Base-by-base conservation (phyloP, 345 rosid species). In the Ailanthus altissimus region DNA sequence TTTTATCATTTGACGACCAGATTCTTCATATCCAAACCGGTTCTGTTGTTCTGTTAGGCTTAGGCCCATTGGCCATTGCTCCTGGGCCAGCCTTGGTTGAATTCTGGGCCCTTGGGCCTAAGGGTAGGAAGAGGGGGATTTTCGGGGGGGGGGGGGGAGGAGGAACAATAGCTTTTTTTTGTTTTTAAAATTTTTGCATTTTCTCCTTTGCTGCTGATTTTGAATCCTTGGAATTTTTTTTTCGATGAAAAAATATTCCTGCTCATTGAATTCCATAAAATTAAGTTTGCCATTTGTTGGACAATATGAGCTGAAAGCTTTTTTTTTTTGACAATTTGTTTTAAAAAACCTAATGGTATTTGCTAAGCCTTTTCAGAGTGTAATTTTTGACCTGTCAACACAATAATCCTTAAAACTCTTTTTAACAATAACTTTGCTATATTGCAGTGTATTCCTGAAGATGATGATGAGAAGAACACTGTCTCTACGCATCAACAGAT, bases 361-460 rank as follows among this genome's bases (percentile, higher is more conserved):
- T 32, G 38, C 38, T 32, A 32, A 32, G 38, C 38, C 38, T 32
- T 32, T 32, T 32, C 3, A 32, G 38, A 1, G 38, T 32, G 2
- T 32, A 32, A 32, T 32, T 32, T 1, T 32, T 32, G 38, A 32
- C 3, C 38, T 54, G 67, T 58, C 14, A 23, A 15, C 64, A 12
- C 32, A n/a, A 28, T 54, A 46, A 20, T 14, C 68, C 18, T 26
- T 23, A 49, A 61, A n/a, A 68, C 46, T 43, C 32, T 67, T 42
- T 38, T 42, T 70, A 38, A 46, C 23, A 43, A 46, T 67, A 56
- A 65, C 61, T 72, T 38, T 14, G 18, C 67, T 58, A 60, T 61
- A 76, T 5, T 90, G 87, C 88, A 93, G 98, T 51, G 75, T 70
- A 67, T 87, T 76, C 87, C 83, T 15, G 88, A 85, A 80, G 90